phyloP scores from a whole-genome alignment of 2,329 filamentous ascomycete species.

The Colletotrichum sp. region DNA sequence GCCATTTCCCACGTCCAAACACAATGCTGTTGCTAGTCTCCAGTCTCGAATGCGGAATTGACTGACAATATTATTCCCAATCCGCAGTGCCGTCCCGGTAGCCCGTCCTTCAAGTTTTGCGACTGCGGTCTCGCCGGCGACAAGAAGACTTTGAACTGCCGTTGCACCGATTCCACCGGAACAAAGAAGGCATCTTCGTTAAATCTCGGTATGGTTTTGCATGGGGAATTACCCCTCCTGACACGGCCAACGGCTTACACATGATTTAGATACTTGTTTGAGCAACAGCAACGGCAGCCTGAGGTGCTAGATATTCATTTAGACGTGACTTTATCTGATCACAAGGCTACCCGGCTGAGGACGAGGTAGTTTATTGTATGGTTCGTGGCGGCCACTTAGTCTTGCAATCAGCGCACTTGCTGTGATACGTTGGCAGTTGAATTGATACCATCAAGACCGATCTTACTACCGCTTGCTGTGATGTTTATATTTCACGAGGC shows the following conservation, averaged over 20 bases:
- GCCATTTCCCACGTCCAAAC: neutral
- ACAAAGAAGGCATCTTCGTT: neutral
- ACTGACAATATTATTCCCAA: neutral
- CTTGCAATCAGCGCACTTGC: too few relatives aligned
- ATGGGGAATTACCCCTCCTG: neutral
- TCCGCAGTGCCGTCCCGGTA: neutral
- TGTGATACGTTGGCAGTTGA: too few relatives aligned
- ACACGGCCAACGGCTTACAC: accelerated
- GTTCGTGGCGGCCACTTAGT: too few relatives aligned
- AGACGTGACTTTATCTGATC: too few relatives aligned
- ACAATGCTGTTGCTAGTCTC: accelerated
- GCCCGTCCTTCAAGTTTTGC: neutral
- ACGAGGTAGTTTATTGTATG: too few relatives aligned
- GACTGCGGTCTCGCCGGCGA: neutral
- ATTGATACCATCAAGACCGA: too few relatives aligned
- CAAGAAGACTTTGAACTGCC: neutral
- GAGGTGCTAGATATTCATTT: too few relatives aligned
- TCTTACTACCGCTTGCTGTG: too few relatives aligned
- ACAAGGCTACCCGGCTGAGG: too few relatives aligned
- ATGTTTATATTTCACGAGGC: too few relatives aligned
- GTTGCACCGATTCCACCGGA: neutral
- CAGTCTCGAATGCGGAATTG: accelerated
- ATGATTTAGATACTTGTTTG: neutral
- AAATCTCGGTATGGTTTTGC: neutral
- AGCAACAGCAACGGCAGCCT: neutral